Percentiles rank a stretch among this genome's conserved stretches.
phyloP scores from a whole-genome alignment of 805 yeast species.

The Lipomyces spencermartinsiae region DNA sequence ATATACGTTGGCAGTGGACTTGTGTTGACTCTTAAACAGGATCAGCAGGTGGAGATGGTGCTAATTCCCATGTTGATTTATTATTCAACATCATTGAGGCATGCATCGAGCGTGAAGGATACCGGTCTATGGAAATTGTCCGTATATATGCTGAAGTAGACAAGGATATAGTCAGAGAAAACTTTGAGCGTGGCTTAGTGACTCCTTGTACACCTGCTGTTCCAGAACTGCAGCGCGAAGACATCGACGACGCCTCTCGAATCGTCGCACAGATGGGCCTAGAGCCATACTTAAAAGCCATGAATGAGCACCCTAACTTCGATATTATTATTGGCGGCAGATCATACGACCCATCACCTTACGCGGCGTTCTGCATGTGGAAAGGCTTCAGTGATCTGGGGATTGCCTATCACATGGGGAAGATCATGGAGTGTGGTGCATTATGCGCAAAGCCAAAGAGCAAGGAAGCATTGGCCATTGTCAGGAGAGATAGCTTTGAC shows the following conservation, averaged over 20 bases:
- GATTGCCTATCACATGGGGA: constrained; percentile 17
- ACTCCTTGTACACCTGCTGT: neutral
- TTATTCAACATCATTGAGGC: constrained; percentile 6
- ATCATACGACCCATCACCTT: constrained; percentile 23
- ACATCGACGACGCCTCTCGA: constrained; percentile 3
- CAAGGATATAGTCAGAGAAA: neutral
- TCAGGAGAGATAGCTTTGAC: neutral
- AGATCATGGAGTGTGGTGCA: constrained; percentile 25
- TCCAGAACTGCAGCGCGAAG: neutral
- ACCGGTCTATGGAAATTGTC: neutral
- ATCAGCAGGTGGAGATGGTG: constrained; percentile 9
- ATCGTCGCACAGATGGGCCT: constrained; percentile 21
- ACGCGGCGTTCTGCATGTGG: constrained; percentile 17
- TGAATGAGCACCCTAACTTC: constrained; percentile 17
- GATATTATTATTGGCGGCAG: constrained; percentile 24
- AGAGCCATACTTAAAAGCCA: constrained; percentile 22
- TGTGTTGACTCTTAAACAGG: constrained; percentile 12
- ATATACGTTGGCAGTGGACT: neutral
- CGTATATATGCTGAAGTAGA: constrained; percentile 1
- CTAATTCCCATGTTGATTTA: neutral
- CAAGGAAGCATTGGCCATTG: neutral
- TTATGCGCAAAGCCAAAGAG: constrained; percentile 10
- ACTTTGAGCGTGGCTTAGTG: neutral
- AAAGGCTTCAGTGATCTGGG: constrained; percentile 10
- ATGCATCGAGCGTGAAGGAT: neutral